Evolutionary conservation across 208 protist species (phyloP).

Genomic region (Acanthamoeba castellanii): DNA sequence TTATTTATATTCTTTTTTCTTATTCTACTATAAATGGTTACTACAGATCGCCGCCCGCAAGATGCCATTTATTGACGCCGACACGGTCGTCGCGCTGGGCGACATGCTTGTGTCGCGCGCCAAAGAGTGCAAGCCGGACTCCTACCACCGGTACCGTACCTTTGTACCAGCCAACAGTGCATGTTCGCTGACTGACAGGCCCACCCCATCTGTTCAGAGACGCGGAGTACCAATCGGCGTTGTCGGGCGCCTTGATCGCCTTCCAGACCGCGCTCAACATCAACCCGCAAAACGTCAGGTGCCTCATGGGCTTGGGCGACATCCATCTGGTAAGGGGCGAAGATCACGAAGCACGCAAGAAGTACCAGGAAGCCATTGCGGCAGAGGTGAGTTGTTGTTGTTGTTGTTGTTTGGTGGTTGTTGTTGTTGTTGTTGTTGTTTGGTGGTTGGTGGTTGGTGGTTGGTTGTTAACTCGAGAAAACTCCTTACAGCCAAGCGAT

Average conservation of each 20-base stretch:
- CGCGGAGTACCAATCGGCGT: not conserved
- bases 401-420: not conserved
- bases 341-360: not conserved
- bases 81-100: not conserved
- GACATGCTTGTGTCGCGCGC: not conserved
- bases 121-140: not conserved
- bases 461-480: not conserved
- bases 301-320: conserved; percentile 15
- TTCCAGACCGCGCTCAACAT: conserved; percentile 37
- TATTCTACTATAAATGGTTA: not conserved
- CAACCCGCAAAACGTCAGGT: not conserved
- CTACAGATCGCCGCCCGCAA: not conserved
- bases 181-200: not conserved
- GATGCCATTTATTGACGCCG: conserved; percentile 1
- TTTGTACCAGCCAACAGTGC: not conserved
- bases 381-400: not conserved
- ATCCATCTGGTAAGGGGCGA: not conserved
- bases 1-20: not conserved
- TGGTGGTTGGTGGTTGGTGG: not conserved
- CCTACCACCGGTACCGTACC: not conserved
- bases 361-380: not conserved
- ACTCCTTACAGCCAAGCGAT: not conserved
- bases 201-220: not conserved
- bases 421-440: not conserved
- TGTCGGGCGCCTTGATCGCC: conserved; percentile 35